These are phyloP conservation scores for Fusarium clavum DNA, from an alignment of 2,329 filamentous ascomycete species.

Conservation along the genomic window DNA sequence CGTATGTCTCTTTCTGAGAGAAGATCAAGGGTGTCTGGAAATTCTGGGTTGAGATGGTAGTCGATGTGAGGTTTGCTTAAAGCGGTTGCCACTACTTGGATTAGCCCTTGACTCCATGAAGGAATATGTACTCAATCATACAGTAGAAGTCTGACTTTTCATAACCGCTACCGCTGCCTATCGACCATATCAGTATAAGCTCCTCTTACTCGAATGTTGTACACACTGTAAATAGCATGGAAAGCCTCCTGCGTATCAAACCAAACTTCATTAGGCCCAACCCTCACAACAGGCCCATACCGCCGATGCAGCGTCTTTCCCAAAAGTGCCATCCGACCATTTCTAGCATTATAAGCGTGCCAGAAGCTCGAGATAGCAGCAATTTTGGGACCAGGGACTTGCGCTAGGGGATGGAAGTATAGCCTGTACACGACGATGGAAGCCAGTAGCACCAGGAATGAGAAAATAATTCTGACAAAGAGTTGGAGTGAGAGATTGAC, in stretches of 20 bases:
- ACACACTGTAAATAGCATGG: conserved; percentile 44
- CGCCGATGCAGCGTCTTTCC: conserved; percentile 57
- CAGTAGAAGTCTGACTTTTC: conserved; percentile 66
- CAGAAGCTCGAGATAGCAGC: conserved; percentile 62
- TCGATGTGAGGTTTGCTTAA: conserved; percentile 58
- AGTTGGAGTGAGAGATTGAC: background rate
- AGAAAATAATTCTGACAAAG: conserved; percentile 2
- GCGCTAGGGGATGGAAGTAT: conserved; percentile 57
- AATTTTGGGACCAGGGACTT: conserved; percentile 59
- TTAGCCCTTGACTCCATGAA: background rate
- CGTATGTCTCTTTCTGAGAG: conserved; percentile 60
- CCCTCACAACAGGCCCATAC: conserved; percentile 64
- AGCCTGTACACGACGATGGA: conserved; percentile 53
- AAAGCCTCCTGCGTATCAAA: conserved; percentile 62
- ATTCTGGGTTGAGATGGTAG: conserved; percentile 52
- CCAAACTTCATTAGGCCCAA: conserved; percentile 67
- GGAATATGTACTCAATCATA: conserved; percentile 44
- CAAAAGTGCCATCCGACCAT: conserved; percentile 57
- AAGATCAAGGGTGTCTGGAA: conserved; percentile 61
- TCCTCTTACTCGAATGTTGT: conserved; percentile 50
- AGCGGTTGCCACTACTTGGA: conserved; percentile 57
- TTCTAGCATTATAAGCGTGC: conserved; percentile 59
- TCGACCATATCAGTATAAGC: background rate
- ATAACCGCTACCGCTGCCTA: conserved; percentile 60
- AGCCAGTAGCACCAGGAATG: conserved; percentile 28